Evolutionary conservation across 768 basidiomycete species (phyloP), one percentile per base, ranked within the genome.

Genomic region (Amanita pseudoporphyria): DNA sequence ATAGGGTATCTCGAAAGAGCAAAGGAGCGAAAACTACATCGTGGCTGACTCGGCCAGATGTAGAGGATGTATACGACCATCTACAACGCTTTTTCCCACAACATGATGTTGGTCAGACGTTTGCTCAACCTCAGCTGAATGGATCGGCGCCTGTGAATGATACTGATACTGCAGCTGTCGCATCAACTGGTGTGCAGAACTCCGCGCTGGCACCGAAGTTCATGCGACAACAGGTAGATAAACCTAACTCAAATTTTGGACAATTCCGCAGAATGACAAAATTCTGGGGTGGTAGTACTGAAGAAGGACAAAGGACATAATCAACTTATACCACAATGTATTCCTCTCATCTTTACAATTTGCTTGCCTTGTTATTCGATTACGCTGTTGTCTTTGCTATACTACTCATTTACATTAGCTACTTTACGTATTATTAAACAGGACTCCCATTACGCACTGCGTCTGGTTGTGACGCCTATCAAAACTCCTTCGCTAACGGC

Each of bases 41-140:
- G 18, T 50, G 49, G 48, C 31, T 42, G 55, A 62, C 57, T 57
- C 81, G 88, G 57, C 91, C 91, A 6, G 72, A 74, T 43, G 74
- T 85, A 2, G 85, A 88, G 58, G 81, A 84, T 51, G 83, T 96
- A 30, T 84, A 87, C 60, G 78, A 88, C 32, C 72, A 85, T 49
- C 70, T 97, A 13, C 81, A 90, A 51, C 76, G 77, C 33, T 95
- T 84, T 67, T 97, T 97, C 71, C 92, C 92, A 13, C 75, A 82
- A 49, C 85, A 90, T 61, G 82, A 95, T 59, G 77, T 96, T 45
- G 91, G 96, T 61, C 81, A 86, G 58, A 84, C 87, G 1, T 76
- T 95, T 53, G 78, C 87, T 46, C 78, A 86, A 50, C 70, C 76
- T 24, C 67, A 28, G 10, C 1, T 12, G 3, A 41, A 9, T 10